Percentiles rank a stretch among this genome's conserved stretches.
phyloP scores from a whole-genome alignment of 192 early-diverging fungal genomes.

The Funneliformis mosseae region DNA sequence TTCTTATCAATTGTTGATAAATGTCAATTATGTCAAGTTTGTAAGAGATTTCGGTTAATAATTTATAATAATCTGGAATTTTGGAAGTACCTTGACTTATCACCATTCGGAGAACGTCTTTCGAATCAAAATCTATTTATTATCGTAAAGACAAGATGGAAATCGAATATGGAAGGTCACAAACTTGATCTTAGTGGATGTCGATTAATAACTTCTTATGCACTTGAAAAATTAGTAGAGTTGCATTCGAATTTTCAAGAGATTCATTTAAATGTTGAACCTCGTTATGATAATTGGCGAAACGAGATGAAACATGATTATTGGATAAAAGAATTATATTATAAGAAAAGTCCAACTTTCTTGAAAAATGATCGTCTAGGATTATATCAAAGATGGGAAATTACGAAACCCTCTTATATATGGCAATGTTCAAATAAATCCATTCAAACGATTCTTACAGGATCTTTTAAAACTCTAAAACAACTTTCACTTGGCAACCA shows the following conservation, averaged over 20 bases:
- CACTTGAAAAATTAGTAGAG: conserved; percentile 11
- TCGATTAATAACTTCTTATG: neutral
- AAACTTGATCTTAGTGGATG: conserved; percentile 23
- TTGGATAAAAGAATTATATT: conserved; percentile 13
- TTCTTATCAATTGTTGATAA: conserved; percentile 1
- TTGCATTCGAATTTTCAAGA: neutral
- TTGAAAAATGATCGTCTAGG: neutral
- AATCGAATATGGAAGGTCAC: conserved; percentile 2
- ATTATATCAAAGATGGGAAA: neutral
- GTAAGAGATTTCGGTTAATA: conserved; percentile 7
- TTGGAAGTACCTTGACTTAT: conserved; percentile 20
- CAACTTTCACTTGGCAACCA: conserved; percentile 15
- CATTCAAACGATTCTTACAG: neutral
- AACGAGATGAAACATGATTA: neutral
- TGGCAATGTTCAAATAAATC: conserved; percentile 11
- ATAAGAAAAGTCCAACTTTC: conserved; percentile 16
- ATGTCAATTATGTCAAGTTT: conserved; percentile 7
- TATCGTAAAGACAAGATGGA: conserved; percentile 13
- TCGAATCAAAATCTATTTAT: conserved; percentile 14
- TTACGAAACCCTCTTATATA: neutral
- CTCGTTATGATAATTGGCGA: conserved; percentile 13
- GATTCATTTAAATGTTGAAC: conserved; percentile 17
- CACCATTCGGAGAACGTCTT: conserved; percentile 7
- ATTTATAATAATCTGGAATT: conserved; percentile 18
- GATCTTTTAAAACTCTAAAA: neutral